Percentiles rank a stretch among this genome's conserved stretches.
phyloP scores from a whole-genome alignment of 768 basidiomycete species.

The Lentinula aciculospora region DNA sequence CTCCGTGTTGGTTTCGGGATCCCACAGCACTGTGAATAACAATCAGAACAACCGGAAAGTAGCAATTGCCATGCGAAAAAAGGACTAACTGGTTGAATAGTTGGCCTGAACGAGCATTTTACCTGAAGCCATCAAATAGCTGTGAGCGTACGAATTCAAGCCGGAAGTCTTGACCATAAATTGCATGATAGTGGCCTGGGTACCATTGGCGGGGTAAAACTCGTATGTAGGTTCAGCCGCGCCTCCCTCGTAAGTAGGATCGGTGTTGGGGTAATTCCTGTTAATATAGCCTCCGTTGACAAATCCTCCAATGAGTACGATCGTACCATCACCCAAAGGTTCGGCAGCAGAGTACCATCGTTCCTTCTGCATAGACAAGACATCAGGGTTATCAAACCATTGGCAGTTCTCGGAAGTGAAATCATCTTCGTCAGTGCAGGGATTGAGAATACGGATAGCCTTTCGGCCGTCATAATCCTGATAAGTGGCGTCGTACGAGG shows the following conservation, averaged over 20 bases:
- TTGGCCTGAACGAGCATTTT: constrained; percentile 83
- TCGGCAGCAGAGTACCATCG: constrained; percentile 83
- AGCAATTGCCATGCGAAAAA: constrained; percentile 4
- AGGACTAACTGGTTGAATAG: constrained; percentile 65
- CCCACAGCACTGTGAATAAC: constrained; percentile 36
- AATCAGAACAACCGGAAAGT: constrained; percentile 2
- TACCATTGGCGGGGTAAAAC: constrained; percentile 65
- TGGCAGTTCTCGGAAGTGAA: constrained; percentile 48
- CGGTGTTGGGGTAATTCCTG: constrained; percentile 62
- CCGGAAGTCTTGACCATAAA: constrained; percentile 73
- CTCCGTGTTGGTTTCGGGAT: constrained; percentile 51
- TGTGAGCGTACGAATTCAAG: constrained; percentile 72
- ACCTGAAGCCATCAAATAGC: constrained; percentile 72
- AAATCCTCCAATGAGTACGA: constrained; percentile 81
- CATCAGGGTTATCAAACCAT: constrained; percentile 66
- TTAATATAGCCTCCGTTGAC: constrained; percentile 77
- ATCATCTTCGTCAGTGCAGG: constrained; percentile 51
- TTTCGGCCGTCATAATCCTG: constrained; percentile 76
- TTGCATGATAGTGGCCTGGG: constrained; percentile 44
- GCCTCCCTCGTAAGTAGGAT: constrained; percentile 57
- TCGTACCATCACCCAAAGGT: constrained; percentile 66
- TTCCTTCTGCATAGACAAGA: constrained; percentile 59
- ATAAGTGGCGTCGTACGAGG: constrained; percentile 60
- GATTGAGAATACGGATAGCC: constrained; percentile 77
- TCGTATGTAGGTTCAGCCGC: constrained; percentile 81